Percentiles rank a stretch among this genome's conserved stretches.
These are phyloP conservation scores for Pulveroboletus sp. DNA, from an alignment of 1,284 basidiomycete genomes.

Conservation along the genomic window DNA sequence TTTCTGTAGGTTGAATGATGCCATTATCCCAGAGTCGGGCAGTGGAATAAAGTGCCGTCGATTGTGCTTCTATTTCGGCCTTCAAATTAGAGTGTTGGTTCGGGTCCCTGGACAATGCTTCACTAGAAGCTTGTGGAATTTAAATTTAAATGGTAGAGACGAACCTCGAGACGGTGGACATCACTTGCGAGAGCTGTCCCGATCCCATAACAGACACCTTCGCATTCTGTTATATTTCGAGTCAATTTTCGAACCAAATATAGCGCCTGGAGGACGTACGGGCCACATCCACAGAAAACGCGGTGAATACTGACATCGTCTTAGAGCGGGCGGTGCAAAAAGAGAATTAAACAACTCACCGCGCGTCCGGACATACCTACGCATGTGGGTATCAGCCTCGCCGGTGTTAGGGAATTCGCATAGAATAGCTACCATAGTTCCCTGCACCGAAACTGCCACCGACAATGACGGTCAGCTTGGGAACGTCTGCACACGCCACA, in stretches of 20 bases:
- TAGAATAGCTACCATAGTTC: constrained; percentile 68
- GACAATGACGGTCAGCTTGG: constrained; percentile 92
- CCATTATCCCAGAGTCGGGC: constrained; percentile 95
- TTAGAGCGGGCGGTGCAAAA: constrained; percentile 6
- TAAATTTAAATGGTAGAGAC: constrained; percentile 18
- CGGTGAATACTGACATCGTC: constrained; percentile 70
- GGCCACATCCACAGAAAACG: constrained; percentile 99
- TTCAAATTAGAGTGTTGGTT: constrained; percentile 71
- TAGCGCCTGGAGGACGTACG: constrained; percentile 42
- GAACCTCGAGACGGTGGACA: constrained; percentile 85
- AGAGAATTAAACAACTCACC: constrained; percentile 42
- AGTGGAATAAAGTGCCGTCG: constrained; percentile 81
- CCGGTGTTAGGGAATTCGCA: background rate
- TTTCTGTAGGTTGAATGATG: constrained; percentile 90
- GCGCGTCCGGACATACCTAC: constrained; percentile 85
- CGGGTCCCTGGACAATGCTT: constrained; percentile 54
- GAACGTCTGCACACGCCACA: constrained; percentile 91
- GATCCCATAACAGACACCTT: constrained; percentile 97
- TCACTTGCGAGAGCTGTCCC: constrained; percentile 88
- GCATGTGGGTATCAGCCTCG: constrained; percentile 14
- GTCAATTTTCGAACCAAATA: constrained; percentile 11
- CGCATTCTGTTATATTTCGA: constrained; percentile 58
- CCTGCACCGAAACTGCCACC: constrained; percentile 95
- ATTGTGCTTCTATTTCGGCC: constrained; percentile 83
- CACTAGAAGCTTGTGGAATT: background rate